phyloP scores from a whole-genome alignment of 352 stramenopile species.

The Globisporangium cylindrosporum region DNA sequence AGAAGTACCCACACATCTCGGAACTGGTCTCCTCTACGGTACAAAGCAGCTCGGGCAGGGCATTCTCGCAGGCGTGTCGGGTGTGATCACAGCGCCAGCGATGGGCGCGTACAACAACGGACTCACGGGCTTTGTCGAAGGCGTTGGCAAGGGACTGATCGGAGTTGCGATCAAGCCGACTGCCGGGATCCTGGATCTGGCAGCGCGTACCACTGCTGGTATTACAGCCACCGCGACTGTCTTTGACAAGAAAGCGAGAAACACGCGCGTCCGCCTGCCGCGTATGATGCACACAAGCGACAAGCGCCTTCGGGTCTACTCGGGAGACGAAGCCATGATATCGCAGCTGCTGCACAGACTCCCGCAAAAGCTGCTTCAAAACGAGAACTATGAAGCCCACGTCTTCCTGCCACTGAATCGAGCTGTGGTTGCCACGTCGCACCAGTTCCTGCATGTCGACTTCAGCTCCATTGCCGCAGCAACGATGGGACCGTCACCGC shows the following conservation, averaged over 20 bases:
- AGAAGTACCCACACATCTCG: slow-evolving; percentile 83
- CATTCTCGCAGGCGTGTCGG: slow-evolving; percentile 87
- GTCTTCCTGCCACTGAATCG: slow-evolving; percentile 63
- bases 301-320: slow-evolving; percentile 78
- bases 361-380: slow-evolving; percentile 51
- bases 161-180: slow-evolving; percentile 88
- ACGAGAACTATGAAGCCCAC: slow-evolving; percentile 79
- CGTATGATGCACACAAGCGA: slow-evolving; percentile 77
- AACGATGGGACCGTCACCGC: slow-evolving; percentile 17
- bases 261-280: slow-evolving; percentile 64
- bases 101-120: slow-evolving; percentile 89
- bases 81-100: slow-evolving; percentile 89
- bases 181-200: slow-evolving; percentile 81
- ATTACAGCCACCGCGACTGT: slow-evolving; percentile 85
- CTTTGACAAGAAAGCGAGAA: slow-evolving; percentile 73
- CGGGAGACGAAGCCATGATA: slow-evolving; percentile 63
- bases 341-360: slow-evolving; percentile 59
- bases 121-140: slow-evolving; percentile 87
- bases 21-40: slow-evolving; percentile 80
- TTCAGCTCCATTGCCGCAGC: slow-evolving; percentile 32
- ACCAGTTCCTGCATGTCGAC: slow-evolving; percentile 67
- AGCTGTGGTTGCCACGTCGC: slow-evolving; percentile 69
- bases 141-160: slow-evolving; percentile 84
- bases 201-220: slow-evolving; percentile 67
- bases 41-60: slow-evolving; percentile 91